Evolutionary conservation across 2,329 filamentous ascomycete genomes (phyloP), one percentile per base, ranked within the genome.

Genomic region (Nemania bipapillata): DNA sequence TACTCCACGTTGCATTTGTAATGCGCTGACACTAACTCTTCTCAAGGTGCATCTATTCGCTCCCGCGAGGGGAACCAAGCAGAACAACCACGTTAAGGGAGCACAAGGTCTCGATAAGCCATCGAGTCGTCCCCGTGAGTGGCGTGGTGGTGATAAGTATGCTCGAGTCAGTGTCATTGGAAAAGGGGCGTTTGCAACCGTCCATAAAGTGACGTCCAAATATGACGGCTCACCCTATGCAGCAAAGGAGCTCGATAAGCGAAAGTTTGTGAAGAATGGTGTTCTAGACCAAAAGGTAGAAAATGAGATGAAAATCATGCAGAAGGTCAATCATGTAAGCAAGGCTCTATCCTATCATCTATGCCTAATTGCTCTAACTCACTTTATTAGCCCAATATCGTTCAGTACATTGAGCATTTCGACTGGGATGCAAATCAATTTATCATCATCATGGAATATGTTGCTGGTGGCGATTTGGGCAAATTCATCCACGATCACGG

Each of bases 241-340:
- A 4, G 94, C 94, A 15, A 99, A 99, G 79, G 94, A 98, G 80
- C 87, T 99, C 3, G 94, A 97, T 80, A 98, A 97, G 82, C 89
- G 92, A 60, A 90, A 90, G 20, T 97, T 97, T 77, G 92, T 97
- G 84, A 97, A 97, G 82, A 96, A 97, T 74, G 94, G 94, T 2
- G 85, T 94, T 22, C 81, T 97, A 24, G 94, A 97, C 75, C 91
- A 94, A 73, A 97, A 96, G 79, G 91, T 98, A 15, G 93, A 97
- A 77, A 97, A 96, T 75, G 96, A 99, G 81, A 95, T 99, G 91
- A 92, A 89, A 72, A 98, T 99, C 74, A 98, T 99, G 93, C 89
- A 91, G 75, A 87, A 86, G 62, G 87, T 98, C 59, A 85, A 90
- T 62, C 96, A 99, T 83, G 92, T 94, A 83, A 86, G 91, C 7